Evolutionary conservation across 805 yeast species (phyloP).

Genomic region (Ogataea wickerhamii): DNA sequence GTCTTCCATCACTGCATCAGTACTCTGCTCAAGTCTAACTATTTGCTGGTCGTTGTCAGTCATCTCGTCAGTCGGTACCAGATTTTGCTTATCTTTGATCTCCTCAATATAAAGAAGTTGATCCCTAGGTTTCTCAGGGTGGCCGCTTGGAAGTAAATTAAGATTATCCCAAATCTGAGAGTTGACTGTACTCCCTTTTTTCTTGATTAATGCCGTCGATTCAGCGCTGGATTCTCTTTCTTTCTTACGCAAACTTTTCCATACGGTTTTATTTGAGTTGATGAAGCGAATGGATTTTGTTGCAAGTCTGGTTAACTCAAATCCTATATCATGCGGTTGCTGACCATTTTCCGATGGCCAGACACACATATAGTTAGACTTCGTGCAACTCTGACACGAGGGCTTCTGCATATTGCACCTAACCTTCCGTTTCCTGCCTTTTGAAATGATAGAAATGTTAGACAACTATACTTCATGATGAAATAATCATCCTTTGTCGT

Average conservation of each 20-base stretch:
- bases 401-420: constrained; percentile 2
- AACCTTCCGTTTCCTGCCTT: constrained; percentile 4
- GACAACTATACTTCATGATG: neutral
- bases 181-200: neutral
- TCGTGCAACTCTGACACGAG: constrained; percentile 2
- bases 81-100: neutral
- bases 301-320: constrained; percentile 1
- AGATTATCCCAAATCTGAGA: neutral
- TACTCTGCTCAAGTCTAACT: neutral
- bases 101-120: neutral
- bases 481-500: too few species aligned
- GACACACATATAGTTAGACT: constrained; percentile 4
- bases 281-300: constrained; percentile 15
- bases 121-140: neutral
- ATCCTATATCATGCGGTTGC: neutral
- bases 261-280: neutral
- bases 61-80: neutral
- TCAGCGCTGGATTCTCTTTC: neutral
- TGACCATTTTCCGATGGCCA: constrained; percentile 2
- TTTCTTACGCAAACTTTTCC: too few species aligned
- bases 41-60: neutral
- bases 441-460: neutral
- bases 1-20: constrained; percentile 1
- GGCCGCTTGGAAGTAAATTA: neutral
- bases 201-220: neutral